Base-by-base conservation (phyloP, 179 eudicot genomes). In the Corrigiola litoralis region DNA sequence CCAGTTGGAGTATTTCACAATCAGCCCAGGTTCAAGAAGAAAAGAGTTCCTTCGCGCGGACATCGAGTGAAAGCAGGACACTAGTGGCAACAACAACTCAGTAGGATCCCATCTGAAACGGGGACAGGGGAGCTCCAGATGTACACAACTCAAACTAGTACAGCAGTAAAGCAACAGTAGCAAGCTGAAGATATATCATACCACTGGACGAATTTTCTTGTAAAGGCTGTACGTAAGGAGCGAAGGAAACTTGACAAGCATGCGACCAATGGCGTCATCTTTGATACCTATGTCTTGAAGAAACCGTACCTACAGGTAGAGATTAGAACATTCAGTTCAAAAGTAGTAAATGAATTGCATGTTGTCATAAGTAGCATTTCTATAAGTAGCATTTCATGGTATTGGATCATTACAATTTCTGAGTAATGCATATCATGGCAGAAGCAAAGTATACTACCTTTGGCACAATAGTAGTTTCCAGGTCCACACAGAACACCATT, bases 151-250 rank as follows among this genome's bases (percentile, higher is more conserved):
- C 47, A 36, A 1, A 40, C 31, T 40, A 12, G 34, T 4, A 58
- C 16, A 51, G 52, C 40, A 51, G 45, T 46, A 55, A 21, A 57
- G 51, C 14, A 68, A 18, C 13, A 56, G 7, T 25, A 65, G 23
- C 20, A 50, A 75, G 46, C 31, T 10, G 42, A 25, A 24, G 34
- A 60, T 65, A 63, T 40, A 64, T 75, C 82, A 62, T 72, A 90
- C 98, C 98, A 90, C 95, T 31, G 95, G 98, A 17, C 98, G 97
- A 65, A 92, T 92, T 64, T 92, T 92, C 90, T 86, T 90, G 87
- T 87, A 79, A 61, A 92, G 88, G 83, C 91, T 92, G 82, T 85
- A 92, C 1, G 98, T 92, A 57, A 92, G 65, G 66, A 92, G 69
- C 7, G 95, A 77, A 46, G 98, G 98, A 75, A 87, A 92, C 76